Evolutionary conservation across 805 yeast genomes (phyloP), one percentile per base, ranked within the genome.

Genomic region (Kluyveromyces dobzhanskii): DNA sequence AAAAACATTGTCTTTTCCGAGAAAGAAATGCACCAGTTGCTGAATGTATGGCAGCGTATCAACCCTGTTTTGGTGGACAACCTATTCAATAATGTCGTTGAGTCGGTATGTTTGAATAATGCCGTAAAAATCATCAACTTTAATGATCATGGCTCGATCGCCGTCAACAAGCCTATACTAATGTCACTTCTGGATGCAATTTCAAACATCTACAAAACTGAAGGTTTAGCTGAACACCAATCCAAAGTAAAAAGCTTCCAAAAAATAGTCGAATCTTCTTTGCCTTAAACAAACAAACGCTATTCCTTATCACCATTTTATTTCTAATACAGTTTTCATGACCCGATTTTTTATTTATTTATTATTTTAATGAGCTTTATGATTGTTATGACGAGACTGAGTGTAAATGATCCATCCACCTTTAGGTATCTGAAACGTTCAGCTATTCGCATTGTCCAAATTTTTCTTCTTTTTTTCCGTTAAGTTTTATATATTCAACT

Each of bases 1-100:
- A 51, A 50, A 30, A 36, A 44, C 17, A 53, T 56, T n/a, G 42
- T 36, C 4, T 34, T 56, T 26, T 17, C 39, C 2, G 38, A 44
- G 9, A 23, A 33, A n/a, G 54, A 53, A 19, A 31, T 59, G 24
- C 30, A 33, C 16, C 46, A 45, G 18, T 42, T 58, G 12, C 33
- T 59, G 8, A 27, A 43, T 3, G 46, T 59, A 23, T 56, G 59
- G 58, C 25, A 46, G 4, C 36, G 16, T 14, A 43, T 44, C 8
- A 39, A 49, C n/a, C 53, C 54, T 3, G 21, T 34, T 11, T 42
- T 46, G 10, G 33, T 56, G 11, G 54, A 49, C 30, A 32, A 49
- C 3, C 43, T 57, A 9, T 55, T 56, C 46, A 57, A 59, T 37
- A 59, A 59, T 33, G 44, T 57, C 27, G 50, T 56, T 4, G 64